phyloP scores from a whole-genome alignment of 331 rosid species.

The Quercus tomentella region DNA sequence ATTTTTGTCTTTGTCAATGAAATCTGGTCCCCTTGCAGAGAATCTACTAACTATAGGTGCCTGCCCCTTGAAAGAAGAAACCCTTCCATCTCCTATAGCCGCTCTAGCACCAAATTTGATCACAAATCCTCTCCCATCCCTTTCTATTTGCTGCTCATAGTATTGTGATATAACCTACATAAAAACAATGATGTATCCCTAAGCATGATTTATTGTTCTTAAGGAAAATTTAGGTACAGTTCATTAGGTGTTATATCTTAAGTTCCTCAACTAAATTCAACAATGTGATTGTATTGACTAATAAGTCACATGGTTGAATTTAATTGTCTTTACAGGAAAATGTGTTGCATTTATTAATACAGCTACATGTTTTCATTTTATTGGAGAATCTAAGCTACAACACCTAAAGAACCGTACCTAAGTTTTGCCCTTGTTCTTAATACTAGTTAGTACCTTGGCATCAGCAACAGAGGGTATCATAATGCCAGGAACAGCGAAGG shows the following conservation, averaged over 20 bases:
- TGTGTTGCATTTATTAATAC: too few relatives aligned
- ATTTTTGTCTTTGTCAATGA: constrained; percentile 34
- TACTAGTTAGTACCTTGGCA: constrained; percentile 45
- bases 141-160: constrained; percentile 54
- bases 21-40: constrained; percentile 91
- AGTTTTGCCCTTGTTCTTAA: too few relatives aligned
- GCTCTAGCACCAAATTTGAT: constrained; percentile 49
- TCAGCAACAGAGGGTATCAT: constrained; percentile 57
- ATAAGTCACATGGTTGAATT: too few relatives aligned
- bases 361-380: too few relatives aligned
- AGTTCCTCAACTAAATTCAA: too few relatives aligned
- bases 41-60: constrained; percentile 71
- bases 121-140: constrained; percentile 37
- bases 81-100: constrained; percentile 70
- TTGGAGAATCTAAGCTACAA: too few relatives aligned
- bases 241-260: too few relatives aligned
- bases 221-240: too few relatives aligned
- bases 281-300: too few relatives aligned
- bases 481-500: constrained; percentile 58
- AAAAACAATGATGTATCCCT: not conserved
- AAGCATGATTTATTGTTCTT: not conserved
- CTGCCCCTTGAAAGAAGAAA: constrained; percentile 49
- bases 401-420: too few relatives aligned
- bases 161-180: constrained; percentile 48
- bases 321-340: too few relatives aligned